Percentiles rank a stretch among this genome's conserved stretches.
phyloP scores from a whole-genome alignment of 768 basidiomycete species.

The Pleurotus giganteus region DNA sequence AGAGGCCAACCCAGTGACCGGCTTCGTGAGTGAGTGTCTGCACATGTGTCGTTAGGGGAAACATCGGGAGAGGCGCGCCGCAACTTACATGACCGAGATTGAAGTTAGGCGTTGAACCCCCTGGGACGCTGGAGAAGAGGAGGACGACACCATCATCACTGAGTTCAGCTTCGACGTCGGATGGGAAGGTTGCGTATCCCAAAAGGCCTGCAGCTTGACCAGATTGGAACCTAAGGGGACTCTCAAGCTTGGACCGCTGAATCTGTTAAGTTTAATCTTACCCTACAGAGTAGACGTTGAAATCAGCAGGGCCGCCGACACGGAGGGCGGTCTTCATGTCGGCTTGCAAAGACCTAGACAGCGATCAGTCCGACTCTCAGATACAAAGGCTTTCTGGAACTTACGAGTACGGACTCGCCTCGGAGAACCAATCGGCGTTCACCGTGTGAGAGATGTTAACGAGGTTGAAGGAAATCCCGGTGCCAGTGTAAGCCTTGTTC shows the following conservation, averaged over 20 bases:
- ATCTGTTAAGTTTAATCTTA: slow-evolving; percentile 19
- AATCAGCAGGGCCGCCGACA: slow-evolving; percentile 33
- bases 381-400: slow-evolving; percentile 1
- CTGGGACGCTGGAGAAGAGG: slow-evolving; percentile 38
- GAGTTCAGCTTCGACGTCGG: slow-evolving; percentile 33
- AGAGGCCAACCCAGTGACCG: slow-evolving; percentile 62
- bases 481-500: slow-evolving; percentile 37
- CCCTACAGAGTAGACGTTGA: slow-evolving; percentile 55
- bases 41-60: slow-evolving; percentile 13
- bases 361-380: slow-evolving; percentile 40
- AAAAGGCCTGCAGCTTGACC: slow-evolving; percentile 42
- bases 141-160: slow-evolving; percentile 50
- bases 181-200: slow-evolving; percentile 56
- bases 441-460: slow-evolving; percentile 38
- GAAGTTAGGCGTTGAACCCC: slow-evolving; percentile 40
- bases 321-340: slow-evolving; percentile 49
- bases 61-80: slow-evolving; percentile 16
- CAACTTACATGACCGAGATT: slow-evolving; percentile 37
- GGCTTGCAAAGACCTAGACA: slow-evolving; percentile 48
- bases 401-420: slow-evolving; percentile 28
- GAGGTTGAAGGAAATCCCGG: slow-evolving; percentile 39
- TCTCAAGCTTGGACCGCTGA: background rate
- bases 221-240: slow-evolving; percentile 29
- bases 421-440: slow-evolving; percentile 48
- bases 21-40: slow-evolving; percentile 56